Base-by-base conservation (phyloP, 1,284 basidiomycete genomes). In the Cryptococcus sp. region DNA sequence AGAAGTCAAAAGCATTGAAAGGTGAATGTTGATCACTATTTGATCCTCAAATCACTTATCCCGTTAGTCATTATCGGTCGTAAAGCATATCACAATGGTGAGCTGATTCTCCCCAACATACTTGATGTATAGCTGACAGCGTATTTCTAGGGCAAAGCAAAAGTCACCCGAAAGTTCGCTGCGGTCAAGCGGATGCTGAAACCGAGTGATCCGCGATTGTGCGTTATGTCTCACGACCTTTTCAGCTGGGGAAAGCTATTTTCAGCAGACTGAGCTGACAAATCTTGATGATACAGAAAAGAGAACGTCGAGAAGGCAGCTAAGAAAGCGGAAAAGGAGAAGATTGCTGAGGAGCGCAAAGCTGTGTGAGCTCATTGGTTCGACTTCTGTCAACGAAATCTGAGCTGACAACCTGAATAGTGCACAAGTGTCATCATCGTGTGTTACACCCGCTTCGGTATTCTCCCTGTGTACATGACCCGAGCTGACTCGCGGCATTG, bases 101-200 rank as follows among this genome's bases (percentile, higher is more conserved):
- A 48, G 49, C 44, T 47, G 29, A 43, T 23, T 11, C 15, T 22
- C 5, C 13, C 26, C 26, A 29, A 10, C 26, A 29, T 29, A 10
- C 26, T 22, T 43, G 41, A 15, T 15, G 41, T 16, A 6, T 15
- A 19, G 43, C 43, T 20, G 3, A 44, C 19, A 23, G 2, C 57
- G 59, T 26, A 61, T 50, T n/a, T 7, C 17, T 55, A 93, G 94
- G 91, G 87, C n/a, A 94, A 88, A 80, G 91, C 91, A 50, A 93
- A 92, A 77, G 93, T 92, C 78, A 94, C 93, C 1, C 85, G 93
- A 77, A 97, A 97, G 78, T 97, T 97, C 77, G 94, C 93, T 4
- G 81, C 87, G 7, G 93, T 96, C 47, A 99, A 99, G 80, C 89
- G 95, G 16, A 85, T 99, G 83, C 81, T 99, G 64, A 95, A 93